A percentile compares a stretch with the other conserved stretches of the same genome.
phyloP scores from a whole-genome alignment of 2,329 filamentous ascomycete genomes.

The Chaetothyriales sp. region DNA sequence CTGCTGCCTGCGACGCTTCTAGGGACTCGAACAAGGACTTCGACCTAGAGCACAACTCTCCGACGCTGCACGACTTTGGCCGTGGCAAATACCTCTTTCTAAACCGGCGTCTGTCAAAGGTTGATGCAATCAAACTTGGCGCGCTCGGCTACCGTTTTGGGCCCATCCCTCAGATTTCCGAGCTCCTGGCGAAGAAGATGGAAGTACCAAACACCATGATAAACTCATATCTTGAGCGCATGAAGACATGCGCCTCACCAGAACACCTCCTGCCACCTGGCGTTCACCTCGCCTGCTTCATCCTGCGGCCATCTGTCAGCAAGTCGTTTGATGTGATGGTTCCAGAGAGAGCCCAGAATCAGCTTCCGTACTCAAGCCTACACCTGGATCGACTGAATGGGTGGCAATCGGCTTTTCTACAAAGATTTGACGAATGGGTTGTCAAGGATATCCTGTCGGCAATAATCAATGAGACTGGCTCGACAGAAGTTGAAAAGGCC shows the following conservation, averaged over 20 bases:
- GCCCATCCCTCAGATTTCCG: constrained; percentile 49
- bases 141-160: constrained; percentile 68
- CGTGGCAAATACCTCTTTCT: constrained; percentile 71
- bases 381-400: constrained; percentile 38
- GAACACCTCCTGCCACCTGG: constrained; percentile 20
- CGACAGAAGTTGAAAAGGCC: constrained; percentile 18
- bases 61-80: constrained; percentile 31
- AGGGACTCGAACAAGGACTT: constrained; percentile 25
- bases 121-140: constrained; percentile 49
- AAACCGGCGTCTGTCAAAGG: constrained; percentile 45
- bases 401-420: constrained; percentile 41
- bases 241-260: constrained; percentile 39
- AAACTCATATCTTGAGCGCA: constrained; percentile 43
- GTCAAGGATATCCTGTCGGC: constrained; percentile 23
- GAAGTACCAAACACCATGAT: constrained; percentile 55
- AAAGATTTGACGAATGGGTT: constrained; percentile 27
- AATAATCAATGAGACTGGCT: constrained; percentile 15
- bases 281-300: constrained; percentile 30
- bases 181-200: constrained; percentile 55
- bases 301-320: constrained; percentile 34
- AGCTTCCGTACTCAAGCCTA: constrained; percentile 46
- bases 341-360: constrained; percentile 39
- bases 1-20: not conserved
- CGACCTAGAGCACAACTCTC: not conserved
- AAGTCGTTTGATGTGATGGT: constrained; percentile 51